Percentiles rank a stretch among this genome's conserved stretches.
Evolutionary conservation across 129 eudicot genomes (phyloP).

Genomic region (Oenanthe sinensis): DNA sequence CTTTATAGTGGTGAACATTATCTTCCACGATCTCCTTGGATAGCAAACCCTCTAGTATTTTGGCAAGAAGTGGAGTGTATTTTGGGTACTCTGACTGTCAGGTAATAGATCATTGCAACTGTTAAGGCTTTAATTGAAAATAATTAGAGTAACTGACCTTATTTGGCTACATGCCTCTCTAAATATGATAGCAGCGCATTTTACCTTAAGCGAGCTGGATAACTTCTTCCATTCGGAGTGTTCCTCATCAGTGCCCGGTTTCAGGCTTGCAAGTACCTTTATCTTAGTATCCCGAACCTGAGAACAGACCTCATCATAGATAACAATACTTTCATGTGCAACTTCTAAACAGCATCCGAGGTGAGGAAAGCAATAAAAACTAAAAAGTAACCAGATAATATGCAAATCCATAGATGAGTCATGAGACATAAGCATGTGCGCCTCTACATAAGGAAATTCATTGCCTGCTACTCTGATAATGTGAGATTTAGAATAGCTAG

Average conservation of each 20-base stretch:
- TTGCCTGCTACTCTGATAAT: neutral
- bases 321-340: neutral
- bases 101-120: slow-evolving; percentile 4
- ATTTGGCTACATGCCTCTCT: neutral
- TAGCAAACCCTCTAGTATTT: slow-evolving; percentile 67
- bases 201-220: slow-evolving; percentile 68
- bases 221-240: slow-evolving; percentile 65
- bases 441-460: neutral
- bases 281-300: slow-evolving; percentile 92
- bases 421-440: neutral
- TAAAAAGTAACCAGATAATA: neutral
- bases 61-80: slow-evolving; percentile 83
- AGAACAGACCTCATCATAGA: slow-evolving; percentile 17
- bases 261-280: slow-evolving; percentile 67
- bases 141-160: neutral
- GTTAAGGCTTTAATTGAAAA: neutral
- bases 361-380: neutral
- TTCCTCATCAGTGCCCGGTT: slow-evolving; percentile 67
- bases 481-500: neutral
- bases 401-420: neutral
- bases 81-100: slow-evolving; percentile 85
- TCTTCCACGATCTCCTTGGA: slow-evolving; percentile 55
- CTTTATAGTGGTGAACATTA: slow-evolving; percentile 57
- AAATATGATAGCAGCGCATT: slow-evolving; percentile 2
- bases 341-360: neutral